Percentiles rank a stretch among this genome's conserved stretches.
Conservation (phyloP, 139 green algal species). For the Spirogloea muscicola region DNA sequence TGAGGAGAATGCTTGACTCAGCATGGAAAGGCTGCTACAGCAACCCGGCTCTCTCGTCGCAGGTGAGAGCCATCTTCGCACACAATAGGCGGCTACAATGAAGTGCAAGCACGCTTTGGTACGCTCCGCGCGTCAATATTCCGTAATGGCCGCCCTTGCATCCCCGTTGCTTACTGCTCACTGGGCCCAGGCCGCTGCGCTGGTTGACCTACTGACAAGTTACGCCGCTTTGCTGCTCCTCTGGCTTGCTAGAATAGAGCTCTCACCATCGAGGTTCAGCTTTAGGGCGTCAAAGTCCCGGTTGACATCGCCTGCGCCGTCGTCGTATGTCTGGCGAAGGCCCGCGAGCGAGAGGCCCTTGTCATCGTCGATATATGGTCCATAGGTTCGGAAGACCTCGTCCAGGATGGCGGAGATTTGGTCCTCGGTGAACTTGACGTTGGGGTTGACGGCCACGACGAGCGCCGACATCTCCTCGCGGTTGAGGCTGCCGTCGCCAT, state of each 20-base stretch:
- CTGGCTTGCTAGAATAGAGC: too few relatives aligned
- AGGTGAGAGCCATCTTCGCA: too few relatives aligned
- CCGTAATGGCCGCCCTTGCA: too few relatives aligned
- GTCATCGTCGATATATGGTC: slow-evolving; percentile 45
- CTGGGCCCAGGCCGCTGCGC: too few relatives aligned
- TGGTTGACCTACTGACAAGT: too few relatives aligned
- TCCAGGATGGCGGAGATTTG: slow-evolving; percentile 51
- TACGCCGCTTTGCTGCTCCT: neutral
- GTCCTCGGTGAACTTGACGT: slow-evolving; percentile 44
- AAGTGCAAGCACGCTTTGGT: too few relatives aligned
- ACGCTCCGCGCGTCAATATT: too few relatives aligned
- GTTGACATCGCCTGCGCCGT: slow-evolving; percentile 51
- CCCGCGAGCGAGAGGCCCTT: slow-evolving; percentile 43
- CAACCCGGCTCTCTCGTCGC: too few relatives aligned
- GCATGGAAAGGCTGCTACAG: too few relatives aligned
- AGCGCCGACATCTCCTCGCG: slow-evolving; percentile 50
- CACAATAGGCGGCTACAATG: too few relatives aligned
- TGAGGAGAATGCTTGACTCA: too few relatives aligned
- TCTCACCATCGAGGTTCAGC: slow-evolving; percentile 11
- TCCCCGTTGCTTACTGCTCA: too few relatives aligned
- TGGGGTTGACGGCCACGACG: slow-evolving; percentile 50
- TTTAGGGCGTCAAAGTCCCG: slow-evolving; percentile 48
- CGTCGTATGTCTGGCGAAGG: slow-evolving; percentile 48
- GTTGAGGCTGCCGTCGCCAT: slow-evolving; percentile 43
- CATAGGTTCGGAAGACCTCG: slow-evolving; percentile 51